Evolutionary conservation across 129 eudicot species (phyloP), one percentile per base, ranked within the genome.

Genomic region (Artemisia argyi): DNA sequence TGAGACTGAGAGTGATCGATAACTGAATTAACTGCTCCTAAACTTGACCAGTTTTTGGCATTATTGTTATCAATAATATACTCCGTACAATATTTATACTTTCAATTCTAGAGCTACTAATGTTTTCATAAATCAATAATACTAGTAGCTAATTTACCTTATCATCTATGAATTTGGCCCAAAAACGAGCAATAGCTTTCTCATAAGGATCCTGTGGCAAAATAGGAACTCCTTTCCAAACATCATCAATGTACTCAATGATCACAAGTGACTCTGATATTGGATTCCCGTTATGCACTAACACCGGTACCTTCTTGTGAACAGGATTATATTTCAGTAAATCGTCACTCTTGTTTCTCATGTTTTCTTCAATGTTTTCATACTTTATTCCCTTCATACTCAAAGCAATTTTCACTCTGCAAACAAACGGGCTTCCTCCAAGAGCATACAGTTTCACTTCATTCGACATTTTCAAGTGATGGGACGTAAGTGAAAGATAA

Each of bases 191-290:
- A 11, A 15, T 57, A 60, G 79, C 78, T 26, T 54, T 79, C 65
- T 73, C 70, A 16, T 79, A 66, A 35, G 78, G 74, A 58, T 79
- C 79, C 12, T 15, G 65, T 12, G 83, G 79, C 62, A 79, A 50
- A 66, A 79, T 73, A 9, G 83, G 54, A 66, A 52, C 49, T 0
- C 70, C 75, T 66, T 73, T 30, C 73, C 78, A 79, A 8, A 26
- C 65, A 20, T 79, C 71, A 32, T 79, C 79, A 11, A 79, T 66
- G 69, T 79, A 79, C 57, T 79, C 83, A n/a, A 79, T 64, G 69
- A 79, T 69, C 56, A 80, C 80, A 14, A 74, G 73, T 4, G 80
- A 80, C 19, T 80, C 83, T 1, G 73, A 68, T 49, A 80, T 69
- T 11, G 83, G 68, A 3, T 80, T 74, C 8, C 80, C 83, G 26